Evolutionary conservation across 495 filamentous ascomycete genomes (phyloP).

Genomic region (Bombardia bombarda): DNA sequence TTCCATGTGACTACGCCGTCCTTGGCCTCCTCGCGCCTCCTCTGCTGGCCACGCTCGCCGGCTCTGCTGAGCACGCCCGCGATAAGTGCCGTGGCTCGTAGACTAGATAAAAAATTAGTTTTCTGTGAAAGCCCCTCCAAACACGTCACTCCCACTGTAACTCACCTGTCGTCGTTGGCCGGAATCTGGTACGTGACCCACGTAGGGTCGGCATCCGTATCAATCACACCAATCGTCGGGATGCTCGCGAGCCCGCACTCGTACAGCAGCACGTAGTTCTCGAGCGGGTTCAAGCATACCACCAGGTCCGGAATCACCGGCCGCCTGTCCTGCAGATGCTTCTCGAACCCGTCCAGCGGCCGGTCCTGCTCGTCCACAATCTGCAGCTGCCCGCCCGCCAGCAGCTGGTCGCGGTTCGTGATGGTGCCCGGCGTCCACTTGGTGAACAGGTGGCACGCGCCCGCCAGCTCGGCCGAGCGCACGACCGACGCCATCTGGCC

Average conservation of each 20-base stretch:
- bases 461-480: conserved; percentile 66
- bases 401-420: conserved; percentile 86
- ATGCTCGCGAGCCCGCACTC: conserved; percentile 84
- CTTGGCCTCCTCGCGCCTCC: conserved; percentile 53
- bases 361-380: conserved; percentile 66
- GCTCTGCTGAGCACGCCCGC: conserved; percentile 79
- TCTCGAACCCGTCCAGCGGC: conserved; percentile 56
- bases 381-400: conserved; percentile 55
- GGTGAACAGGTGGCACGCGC: conserved; percentile 83
- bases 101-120: conserved; percentile 53
- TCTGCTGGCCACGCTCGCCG: conserved; percentile 65
- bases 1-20: conserved; percentile 51
- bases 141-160: too few relatives aligned
- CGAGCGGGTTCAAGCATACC: conserved; percentile 81
- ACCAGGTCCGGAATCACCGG: conserved; percentile 83
- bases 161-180: conserved; percentile 86
- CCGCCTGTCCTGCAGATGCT: conserved; percentile 50
- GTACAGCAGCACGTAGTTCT: conserved; percentile 84
- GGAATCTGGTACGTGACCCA: conserved; percentile 97
- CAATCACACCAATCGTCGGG: conserved; percentile 89
- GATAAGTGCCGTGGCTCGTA: conserved; percentile 73
- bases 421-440: conserved; percentile 89
- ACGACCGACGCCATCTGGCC: conserved; percentile 76
- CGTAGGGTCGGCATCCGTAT: conserved; percentile 87
- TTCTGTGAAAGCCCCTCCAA: too few relatives aligned